Conservation (phyloP, 2,329 filamentous ascomycete species). For the Lizonia empirigonia region DNA sequence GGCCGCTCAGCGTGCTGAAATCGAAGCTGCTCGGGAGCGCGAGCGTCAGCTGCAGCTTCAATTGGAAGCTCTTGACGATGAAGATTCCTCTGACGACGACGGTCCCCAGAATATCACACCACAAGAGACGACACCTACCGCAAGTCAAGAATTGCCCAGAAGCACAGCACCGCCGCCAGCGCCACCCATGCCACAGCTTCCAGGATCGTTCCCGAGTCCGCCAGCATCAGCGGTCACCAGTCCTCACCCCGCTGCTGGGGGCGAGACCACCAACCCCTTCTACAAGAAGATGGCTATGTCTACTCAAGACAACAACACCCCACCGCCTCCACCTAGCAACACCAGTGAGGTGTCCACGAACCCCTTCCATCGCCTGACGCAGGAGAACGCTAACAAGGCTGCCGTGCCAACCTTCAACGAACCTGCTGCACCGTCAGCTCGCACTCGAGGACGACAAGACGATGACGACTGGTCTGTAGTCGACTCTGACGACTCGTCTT, state of each 20-base stretch:
- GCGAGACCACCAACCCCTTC: constrained; percentile 94
- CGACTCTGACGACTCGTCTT: constrained; percentile 76
- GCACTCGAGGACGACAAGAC: constrained; percentile 62
- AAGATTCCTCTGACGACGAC: constrained; percentile 73
- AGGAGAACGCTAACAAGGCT: constrained; percentile 61
- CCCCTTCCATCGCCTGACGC: constrained; percentile 87
- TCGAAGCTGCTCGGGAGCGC: constrained; percentile 87
- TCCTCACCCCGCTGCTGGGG: constrained; percentile 58
- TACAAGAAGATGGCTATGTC: constrained; percentile 84
- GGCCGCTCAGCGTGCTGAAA: constrained; percentile 83
- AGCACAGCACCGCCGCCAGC: constrained; percentile 54
- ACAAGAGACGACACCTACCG: constrained; percentile 63
- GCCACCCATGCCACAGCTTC: constrained; percentile 50
- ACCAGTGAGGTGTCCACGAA: constrained; percentile 71
- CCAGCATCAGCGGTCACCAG: constrained; percentile 58
- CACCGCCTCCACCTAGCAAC: constrained; percentile 49
- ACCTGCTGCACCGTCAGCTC: constrained; percentile 55
- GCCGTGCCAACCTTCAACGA: constrained; percentile 50
- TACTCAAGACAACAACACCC: constrained; percentile 58
- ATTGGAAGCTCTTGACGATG: constrained; percentile 78
- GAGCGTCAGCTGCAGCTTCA: constrained; percentile 89
- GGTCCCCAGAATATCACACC: constrained; percentile 72
- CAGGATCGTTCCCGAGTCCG: constrained; percentile 53
- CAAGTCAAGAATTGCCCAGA: constrained; percentile 60
- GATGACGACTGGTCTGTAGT: constrained; percentile 83